phyloP scores from a whole-genome alignment of 352 stramenopile species.

The Phytophthora pseudosyringae region DNA sequence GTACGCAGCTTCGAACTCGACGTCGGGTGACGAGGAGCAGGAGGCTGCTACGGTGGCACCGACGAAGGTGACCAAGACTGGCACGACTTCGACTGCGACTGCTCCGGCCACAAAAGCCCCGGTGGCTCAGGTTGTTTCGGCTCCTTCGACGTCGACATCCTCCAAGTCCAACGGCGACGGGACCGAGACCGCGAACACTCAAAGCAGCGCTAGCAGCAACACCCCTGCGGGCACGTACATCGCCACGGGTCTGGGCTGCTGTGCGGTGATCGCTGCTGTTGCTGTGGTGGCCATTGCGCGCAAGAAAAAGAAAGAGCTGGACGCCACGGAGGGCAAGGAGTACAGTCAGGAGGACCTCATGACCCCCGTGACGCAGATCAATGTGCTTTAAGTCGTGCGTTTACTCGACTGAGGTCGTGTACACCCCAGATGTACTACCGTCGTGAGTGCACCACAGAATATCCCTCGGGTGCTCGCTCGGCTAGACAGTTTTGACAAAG shows the following conservation, averaged over 20 bases:
- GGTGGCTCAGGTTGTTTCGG: slow-evolving; percentile 13
- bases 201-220: background rate
- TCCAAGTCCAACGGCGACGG: slow-evolving; percentile 8
- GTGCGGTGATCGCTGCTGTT: slow-evolving; percentile 36
- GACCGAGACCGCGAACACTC: slow-evolving; percentile 24
- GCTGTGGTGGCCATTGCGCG: slow-evolving; percentile 48
- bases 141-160: slow-evolving; percentile 19
- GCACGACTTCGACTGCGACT: slow-evolving; percentile 1
- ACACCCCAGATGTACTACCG: slow-evolving; percentile 19
- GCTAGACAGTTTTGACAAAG: slow-evolving; percentile 32
- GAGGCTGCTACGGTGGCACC: slow-evolving; percentile 22
- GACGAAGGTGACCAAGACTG: slow-evolving; percentile 19
- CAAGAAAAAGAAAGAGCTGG: slow-evolving; percentile 65
- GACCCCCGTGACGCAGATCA: slow-evolving; percentile 55
- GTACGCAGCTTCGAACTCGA: slow-evolving; percentile 27
- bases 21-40: slow-evolving; percentile 23
- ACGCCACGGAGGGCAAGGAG: slow-evolving; percentile 42
- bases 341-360: slow-evolving; percentile 40
- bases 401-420: slow-evolving; percentile 21
- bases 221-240: slow-evolving; percentile 21
- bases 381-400: slow-evolving; percentile 40
- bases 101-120: slow-evolving; percentile 3
- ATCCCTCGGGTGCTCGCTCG: slow-evolving; percentile 23
- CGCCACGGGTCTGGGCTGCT: slow-evolving; percentile 19
- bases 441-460: slow-evolving; percentile 20